These are phyloP conservation scores for Rhizopogon rudus DNA, from an alignment of 768 basidiomycete species.

Conservation along the genomic window DNA sequence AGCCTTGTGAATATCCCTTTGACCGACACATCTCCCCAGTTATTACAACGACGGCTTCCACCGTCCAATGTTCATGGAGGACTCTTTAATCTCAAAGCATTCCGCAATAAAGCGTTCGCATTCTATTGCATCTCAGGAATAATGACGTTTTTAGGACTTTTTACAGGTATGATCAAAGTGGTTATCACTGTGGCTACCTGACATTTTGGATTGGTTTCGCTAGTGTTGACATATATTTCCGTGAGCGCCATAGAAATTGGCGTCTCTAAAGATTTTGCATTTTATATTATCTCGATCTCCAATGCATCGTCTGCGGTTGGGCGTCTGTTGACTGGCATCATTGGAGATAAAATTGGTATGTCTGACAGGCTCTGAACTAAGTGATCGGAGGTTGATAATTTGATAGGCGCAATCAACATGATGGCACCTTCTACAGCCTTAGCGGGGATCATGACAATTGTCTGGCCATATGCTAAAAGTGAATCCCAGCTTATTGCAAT, in stretches of 20 bases:
- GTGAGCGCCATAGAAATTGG: conserved; percentile 49
- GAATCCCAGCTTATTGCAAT: conserved; percentile 45
- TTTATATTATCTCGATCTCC: conserved; percentile 64
- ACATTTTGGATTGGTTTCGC: neutral
- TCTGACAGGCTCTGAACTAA: neutral
- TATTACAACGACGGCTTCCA: conserved; percentile 44
- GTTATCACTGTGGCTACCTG: conserved; percentile 1
- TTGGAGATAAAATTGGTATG: conserved; percentile 52
- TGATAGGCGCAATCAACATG: conserved; percentile 57
- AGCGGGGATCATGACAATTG: conserved; percentile 55
- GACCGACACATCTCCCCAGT: conserved; percentile 9
- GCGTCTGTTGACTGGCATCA: conserved; percentile 46
- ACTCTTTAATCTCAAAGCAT: conserved; percentile 49
- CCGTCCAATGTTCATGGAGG: conserved; percentile 51
- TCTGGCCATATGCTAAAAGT: conserved; percentile 61
- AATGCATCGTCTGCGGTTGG: conserved; percentile 65
- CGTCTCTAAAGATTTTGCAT: conserved; percentile 43
- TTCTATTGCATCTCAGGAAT: conserved; percentile 56
- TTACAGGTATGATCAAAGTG: conserved; percentile 41
- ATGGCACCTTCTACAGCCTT: conserved; percentile 58
- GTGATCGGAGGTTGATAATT: neutral
- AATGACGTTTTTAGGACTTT: conserved; percentile 61
- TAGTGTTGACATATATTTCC: conserved; percentile 67
- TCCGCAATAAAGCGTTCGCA: conserved; percentile 42
- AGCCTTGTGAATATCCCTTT: conserved; percentile 3